These are phyloP conservation scores for Fusarium paranaense DNA, from an alignment of 2,329 filamentous ascomycete species.

Conservation along the genomic window DNA sequence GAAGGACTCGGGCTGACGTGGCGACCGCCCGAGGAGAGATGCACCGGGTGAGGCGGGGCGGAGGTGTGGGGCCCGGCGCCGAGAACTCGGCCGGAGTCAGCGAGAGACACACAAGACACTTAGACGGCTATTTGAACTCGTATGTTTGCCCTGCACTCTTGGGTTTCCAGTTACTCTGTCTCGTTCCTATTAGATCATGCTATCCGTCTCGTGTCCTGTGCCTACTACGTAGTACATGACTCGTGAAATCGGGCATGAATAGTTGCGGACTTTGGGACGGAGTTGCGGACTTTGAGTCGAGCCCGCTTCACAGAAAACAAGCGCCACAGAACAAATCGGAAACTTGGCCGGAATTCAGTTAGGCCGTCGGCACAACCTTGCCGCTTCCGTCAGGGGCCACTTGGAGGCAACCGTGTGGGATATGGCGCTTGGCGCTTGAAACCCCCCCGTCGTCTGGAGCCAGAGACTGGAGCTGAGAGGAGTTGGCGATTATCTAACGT, in stretches of 20 bases:
- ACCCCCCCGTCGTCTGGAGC: not conserved
- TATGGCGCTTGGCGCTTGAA: not conserved
- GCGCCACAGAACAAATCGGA: constrained; percentile 4
- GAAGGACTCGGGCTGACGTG: constrained; percentile 77
- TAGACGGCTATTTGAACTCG: not conserved
- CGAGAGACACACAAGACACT: not conserved
- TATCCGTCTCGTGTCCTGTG: not conserved
- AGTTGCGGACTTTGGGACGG: constrained; percentile 29
- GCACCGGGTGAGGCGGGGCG: constrained; percentile 67
- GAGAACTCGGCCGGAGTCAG: not conserved
- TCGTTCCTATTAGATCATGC: not conserved
- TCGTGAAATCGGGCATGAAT: not conserved
- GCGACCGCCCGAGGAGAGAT: constrained; percentile 74
- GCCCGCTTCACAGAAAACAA: not conserved
- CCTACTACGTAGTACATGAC: not conserved
- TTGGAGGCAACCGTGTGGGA: not conserved
- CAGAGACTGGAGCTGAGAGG: not conserved
- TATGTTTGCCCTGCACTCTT: not conserved
- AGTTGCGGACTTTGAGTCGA: constrained; percentile 33
- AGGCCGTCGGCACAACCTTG: constrained; percentile 32
- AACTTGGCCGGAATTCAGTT: constrained; percentile 27
- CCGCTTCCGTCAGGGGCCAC: not conserved
- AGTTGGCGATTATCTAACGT: not conserved
- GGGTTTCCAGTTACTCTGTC: not conserved
- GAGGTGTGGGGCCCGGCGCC: not conserved